Evolutionary conservation across 2,329 filamentous ascomycete genomes (phyloP).

Genomic region (Cadophora sp.): DNA sequence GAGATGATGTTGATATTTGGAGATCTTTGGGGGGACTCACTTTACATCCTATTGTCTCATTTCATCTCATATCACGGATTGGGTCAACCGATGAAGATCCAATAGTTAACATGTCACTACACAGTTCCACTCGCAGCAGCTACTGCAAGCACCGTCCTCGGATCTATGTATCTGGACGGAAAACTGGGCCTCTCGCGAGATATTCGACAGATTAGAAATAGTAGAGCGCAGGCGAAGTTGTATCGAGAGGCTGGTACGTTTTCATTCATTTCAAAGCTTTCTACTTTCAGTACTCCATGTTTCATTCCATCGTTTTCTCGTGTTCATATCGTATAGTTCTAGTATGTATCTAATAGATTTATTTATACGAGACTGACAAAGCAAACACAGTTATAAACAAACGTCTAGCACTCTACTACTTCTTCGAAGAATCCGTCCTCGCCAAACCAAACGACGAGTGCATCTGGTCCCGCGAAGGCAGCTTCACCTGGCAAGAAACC

Average conservation of each 20-base stretch:
- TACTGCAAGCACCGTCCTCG: conserved; percentile 47
- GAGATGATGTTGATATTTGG: background rate
- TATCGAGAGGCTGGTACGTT: conserved; percentile 56
- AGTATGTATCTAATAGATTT: too few species aligned
- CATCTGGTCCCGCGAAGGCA: conserved; percentile 70
- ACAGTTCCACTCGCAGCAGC: conserved; percentile 35
- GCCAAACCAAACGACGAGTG: conserved; percentile 60
- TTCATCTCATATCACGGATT: background rate
- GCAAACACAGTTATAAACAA: conserved; percentile 51
- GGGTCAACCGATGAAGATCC: background rate
- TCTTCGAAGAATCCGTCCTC: conserved; percentile 64
- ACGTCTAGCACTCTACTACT: conserved; percentile 68
- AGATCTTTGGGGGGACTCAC: background rate
- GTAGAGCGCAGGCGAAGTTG: conserved; percentile 52
- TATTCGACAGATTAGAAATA: conserved; percentile 53
- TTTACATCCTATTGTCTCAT: background rate
- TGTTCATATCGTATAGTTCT: too few species aligned
- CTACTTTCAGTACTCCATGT: background rate
- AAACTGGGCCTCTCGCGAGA: conserved; percentile 73
- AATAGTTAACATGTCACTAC: conserved; percentile 27
- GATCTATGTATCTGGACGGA: conserved; percentile 67
- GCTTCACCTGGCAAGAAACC: conserved; percentile 64
- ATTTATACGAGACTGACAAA: background rate
- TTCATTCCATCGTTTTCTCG: too few species aligned
- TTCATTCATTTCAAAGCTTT: background rate